Base-by-base conservation (phyloP, 148 eudicot species). In the Fagopyrum esculentum region DNA sequence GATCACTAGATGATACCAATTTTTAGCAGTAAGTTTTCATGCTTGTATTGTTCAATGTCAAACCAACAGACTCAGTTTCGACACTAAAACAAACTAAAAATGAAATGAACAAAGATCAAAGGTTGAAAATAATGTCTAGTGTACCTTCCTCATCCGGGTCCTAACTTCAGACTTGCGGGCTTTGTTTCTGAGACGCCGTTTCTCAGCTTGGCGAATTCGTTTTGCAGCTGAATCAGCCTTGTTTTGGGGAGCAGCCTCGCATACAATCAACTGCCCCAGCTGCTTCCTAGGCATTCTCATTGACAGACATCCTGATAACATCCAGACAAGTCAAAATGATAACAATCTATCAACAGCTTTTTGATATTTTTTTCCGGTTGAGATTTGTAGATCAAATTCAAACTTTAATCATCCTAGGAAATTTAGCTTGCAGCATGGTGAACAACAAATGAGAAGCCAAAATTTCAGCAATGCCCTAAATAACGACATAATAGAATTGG, bases 91-190 rank as follows among this genome's bases (percentile, higher is more conserved):
- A 6, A 59, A 59, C 35, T 22, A 22, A 59, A 4, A 11, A 59
- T 59, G 64, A 19, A 59, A 59, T 59, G 10, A 19, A 7, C 12
- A 19, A 59, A 59, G 64, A 7, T 3, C 12, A 59, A 59, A 59
- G 30, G 64, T 29, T 22, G 64, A 17, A 59, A 59, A 8, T 22
- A 3, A 0, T 0, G 26, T 7, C 8, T 12, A 43, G 6, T 12
- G 55, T 77, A 94, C 98, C 97, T 90, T 95, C 83, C 82, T 90
- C 93, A 94, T 92, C 61, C 97, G 86, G 61, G 97, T 95, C 74
- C 77, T 86, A 75, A 90, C 72, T 76, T 95, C 98, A n/a, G 97
- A 92, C 78, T 92, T 95, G 30, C 84, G 72, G n/a, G 96, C 82
- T 81, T 94, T 95, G 82, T 92, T 85, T 71, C 91, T 86, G 22